Evolutionary conservation across 345 rosid species (phyloP), one percentile per base, ranked within the genome.

Genomic region (Arabis hirsuta): DNA sequence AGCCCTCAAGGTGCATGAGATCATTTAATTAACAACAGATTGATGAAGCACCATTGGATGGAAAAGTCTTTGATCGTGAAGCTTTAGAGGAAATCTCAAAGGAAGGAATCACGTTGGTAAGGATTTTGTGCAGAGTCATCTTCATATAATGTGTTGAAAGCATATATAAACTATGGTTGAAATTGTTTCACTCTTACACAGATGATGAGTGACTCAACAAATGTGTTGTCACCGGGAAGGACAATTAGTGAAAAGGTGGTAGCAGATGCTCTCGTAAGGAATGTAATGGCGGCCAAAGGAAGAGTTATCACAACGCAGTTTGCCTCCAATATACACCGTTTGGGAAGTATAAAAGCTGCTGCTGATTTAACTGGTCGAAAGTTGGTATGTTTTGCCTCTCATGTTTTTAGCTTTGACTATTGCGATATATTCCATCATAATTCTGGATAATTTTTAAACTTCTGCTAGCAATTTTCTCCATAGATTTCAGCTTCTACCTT

Each of bases 141-240:
- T 45, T 39, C 45, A 39, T 65, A 45, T 65, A 38, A 73, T 38
- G 6, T 47, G 59, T 26, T 57, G 44, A 13, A 38, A 55, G 43
- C 51, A 57, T 65, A 65, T 65, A 72, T 62, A 20, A 72, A 24
- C 56, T 19, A 14, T 14, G 42, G 45, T 39, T 62, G 34, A 31
- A 31, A 19, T 55, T 53, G 78, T 32, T 43, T 26, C 51, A 51
- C 55, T 45, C 42, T 55, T 62, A 27, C 39, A 59, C 84, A 95
- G 99, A 95, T 95, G 99, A 91, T 91, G 99, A 95, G 97, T 54
- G 99, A 95, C 80, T 95, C 99, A 13, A 95, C 99, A 70, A 95
- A 95, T 88, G 81, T 95, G 55, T 71, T 95, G 72, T 88, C 99
- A 42, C 96, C 97, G 58, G 99, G 99, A 74, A 90, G 97, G 86